Conservation (phyloP, 768 basidiomycete genomes). For the Agaricus blazei region DNA sequence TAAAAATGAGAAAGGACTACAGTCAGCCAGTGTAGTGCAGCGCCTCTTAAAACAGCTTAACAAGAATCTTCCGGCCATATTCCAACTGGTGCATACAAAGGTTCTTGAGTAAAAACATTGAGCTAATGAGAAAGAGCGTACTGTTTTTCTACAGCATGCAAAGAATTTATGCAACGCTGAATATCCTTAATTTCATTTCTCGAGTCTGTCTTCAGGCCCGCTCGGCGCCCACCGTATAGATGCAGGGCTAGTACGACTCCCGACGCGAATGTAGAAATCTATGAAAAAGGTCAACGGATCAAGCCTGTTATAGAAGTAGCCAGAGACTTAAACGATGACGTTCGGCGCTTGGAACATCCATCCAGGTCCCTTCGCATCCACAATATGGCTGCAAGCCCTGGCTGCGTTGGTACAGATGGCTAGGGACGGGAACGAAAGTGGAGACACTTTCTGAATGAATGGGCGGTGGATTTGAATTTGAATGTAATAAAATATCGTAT, state of each 20-base stretch:
- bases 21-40: too few species aligned
- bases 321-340: constrained; percentile 22
- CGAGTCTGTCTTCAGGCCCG: constrained; percentile 31
- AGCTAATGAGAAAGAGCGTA: constrained; percentile 11
- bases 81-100: constrained; percentile 23
- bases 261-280: constrained; percentile 32
- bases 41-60: constrained; percentile 12
- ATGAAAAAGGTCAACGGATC: neutral
- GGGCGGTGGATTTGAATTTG: constrained; percentile 70
- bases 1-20: neutral
- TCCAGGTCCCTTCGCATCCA: constrained; percentile 48
- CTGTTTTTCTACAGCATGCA: constrained; percentile 33
- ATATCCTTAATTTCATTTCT: constrained; percentile 45
- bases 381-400: constrained; percentile 62
- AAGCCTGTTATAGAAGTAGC: neutral
- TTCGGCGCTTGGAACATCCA: constrained; percentile 22
- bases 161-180: constrained; percentile 43
- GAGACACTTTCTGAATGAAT: constrained; percentile 46
- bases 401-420: constrained; percentile 72
- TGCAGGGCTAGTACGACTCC: constrained; percentile 51
- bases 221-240: constrained; percentile 45
- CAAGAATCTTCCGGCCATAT: constrained; percentile 32
- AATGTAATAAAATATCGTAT: constrained; percentile 38
- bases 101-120: neutral
- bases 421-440: constrained; percentile 48